phyloP scores from a whole-genome alignment of 1,139 yeast species.

The Diutina sp. region DNA sequence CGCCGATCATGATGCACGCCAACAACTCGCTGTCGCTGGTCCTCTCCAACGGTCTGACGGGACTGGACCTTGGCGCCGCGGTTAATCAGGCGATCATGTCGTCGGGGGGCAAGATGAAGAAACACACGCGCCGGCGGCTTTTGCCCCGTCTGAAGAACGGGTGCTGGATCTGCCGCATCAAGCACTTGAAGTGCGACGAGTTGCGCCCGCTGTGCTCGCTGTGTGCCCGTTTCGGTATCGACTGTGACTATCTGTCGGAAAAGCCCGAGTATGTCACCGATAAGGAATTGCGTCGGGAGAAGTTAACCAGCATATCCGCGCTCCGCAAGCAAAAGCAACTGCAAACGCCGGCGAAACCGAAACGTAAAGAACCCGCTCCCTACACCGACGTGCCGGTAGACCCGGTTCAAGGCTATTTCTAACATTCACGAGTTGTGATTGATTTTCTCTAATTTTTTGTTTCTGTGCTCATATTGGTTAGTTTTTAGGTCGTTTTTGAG shows the following conservation, averaged over 20 bases:
- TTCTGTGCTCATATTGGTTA: background rate
- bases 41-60: background rate
- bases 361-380: background rate
- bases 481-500: background rate
- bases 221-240: conserved; percentile 29
- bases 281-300: conserved; percentile 21
- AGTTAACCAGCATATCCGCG: conserved; percentile 19
- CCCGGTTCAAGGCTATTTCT: background rate
- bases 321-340: conserved; percentile 12
- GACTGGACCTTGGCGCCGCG: background rate
- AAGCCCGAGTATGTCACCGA: conserved; percentile 31
- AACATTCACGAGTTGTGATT: background rate
- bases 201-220: conserved; percentile 24
- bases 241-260: conserved; percentile 29
- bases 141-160: conserved; percentile 20
- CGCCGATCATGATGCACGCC: background rate
- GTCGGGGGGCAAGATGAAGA: conserved; percentile 13
- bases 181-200: conserved; percentile 37
- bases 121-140: conserved; percentile 28
- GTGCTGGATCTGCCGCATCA: conserved; percentile 39
- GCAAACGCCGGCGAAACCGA: background rate
- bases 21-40: conserved; percentile 1
- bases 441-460: background rate
- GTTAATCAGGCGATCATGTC: background rate
- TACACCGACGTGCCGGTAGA: background rate